Evolutionary conservation across 805 yeast species (phyloP).

Genomic region (Naumovozyma baii): DNA sequence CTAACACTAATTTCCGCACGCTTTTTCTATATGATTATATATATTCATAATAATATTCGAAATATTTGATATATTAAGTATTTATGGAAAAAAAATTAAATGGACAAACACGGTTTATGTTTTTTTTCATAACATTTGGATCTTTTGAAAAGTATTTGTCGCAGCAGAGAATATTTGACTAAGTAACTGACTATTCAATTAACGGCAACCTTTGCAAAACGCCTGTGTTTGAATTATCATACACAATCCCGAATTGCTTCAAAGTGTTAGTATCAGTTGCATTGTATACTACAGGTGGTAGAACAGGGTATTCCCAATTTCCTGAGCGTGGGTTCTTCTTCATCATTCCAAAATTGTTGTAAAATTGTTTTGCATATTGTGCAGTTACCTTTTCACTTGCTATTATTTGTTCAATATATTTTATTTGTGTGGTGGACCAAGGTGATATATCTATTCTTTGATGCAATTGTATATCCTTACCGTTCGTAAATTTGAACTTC

Average conservation of each 20-base stretch:
- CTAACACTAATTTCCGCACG: no score
- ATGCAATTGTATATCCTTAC: constrained; percentile 40
- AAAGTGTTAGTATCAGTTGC: constrained; percentile 17
- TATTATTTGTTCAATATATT: constrained; percentile 44
- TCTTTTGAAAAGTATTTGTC: no score
- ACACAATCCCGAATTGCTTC: constrained; percentile 15
- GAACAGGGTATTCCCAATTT: constrained; percentile 30
- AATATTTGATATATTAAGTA: no score
- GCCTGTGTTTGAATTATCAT: no score
- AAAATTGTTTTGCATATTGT: constrained; percentile 26
- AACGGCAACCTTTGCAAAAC: no score
- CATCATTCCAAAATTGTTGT: constrained; percentile 31
- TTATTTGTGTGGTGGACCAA: constrained; percentile 39
- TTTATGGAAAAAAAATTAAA: no score
- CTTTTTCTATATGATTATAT: no score
- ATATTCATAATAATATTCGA: no score
- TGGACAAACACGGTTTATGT: no score
- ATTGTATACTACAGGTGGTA: constrained; percentile 27
- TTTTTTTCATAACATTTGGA: no score
- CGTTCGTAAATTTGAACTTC: constrained; percentile 40
- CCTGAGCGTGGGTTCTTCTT: constrained; percentile 22
- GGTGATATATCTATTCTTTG: constrained; percentile 49
- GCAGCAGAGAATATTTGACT: no score
- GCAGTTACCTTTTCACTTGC: constrained; percentile 43
- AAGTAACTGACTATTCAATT: no score